Conservation (phyloP, 192 early-diverging fungal species). For the Kappamyces sp. region DNA sequence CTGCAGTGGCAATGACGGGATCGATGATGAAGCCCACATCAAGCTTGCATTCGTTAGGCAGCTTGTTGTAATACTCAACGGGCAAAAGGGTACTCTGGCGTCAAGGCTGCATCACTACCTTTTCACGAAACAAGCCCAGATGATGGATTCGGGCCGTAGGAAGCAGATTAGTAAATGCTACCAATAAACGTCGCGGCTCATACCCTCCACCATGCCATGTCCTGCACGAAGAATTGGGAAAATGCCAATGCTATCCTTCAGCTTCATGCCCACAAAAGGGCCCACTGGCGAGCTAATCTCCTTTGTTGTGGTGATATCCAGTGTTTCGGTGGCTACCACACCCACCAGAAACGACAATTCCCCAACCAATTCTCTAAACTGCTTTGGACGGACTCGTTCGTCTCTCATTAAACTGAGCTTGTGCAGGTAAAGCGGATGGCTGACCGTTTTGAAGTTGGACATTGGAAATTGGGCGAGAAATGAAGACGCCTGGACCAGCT, state of each 20-base stretch:
- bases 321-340: slow-evolving; percentile 25
- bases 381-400: slow-evolving; percentile 20
- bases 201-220: slow-evolving; percentile 3
- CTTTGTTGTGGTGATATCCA: slow-evolving; percentile 29
- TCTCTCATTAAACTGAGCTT: slow-evolving; percentile 35
- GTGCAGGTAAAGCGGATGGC: slow-evolving; percentile 36
- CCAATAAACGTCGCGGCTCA: slow-evolving; percentile 28
- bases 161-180: slow-evolving; percentile 33
- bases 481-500: no score
- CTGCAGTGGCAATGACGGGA: slow-evolving; percentile 79
- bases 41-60: slow-evolving; percentile 61
- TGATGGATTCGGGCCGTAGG: slow-evolving; percentile 70
- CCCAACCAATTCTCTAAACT: slow-evolving; percentile 36
- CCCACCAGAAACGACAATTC: slow-evolving; percentile 33
- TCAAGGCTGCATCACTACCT: slow-evolving; percentile 28
- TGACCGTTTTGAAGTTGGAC: slow-evolving; percentile 15
- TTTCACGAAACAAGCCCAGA: slow-evolving; percentile 76
- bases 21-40: slow-evolving; percentile 71
- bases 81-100: slow-evolving; percentile 63
- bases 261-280: slow-evolving; percentile 23
- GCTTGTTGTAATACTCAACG: slow-evolving; percentile 91
- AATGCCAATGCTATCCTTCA: slow-evolving; percentile 32
- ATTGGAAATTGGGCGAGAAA: neutral
- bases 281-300: slow-evolving; percentile 22
- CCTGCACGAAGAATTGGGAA: slow-evolving; percentile 36